phyloP scores from a whole-genome alignment of 306 rosid species.

The Ochetophila trinervis region DNA sequence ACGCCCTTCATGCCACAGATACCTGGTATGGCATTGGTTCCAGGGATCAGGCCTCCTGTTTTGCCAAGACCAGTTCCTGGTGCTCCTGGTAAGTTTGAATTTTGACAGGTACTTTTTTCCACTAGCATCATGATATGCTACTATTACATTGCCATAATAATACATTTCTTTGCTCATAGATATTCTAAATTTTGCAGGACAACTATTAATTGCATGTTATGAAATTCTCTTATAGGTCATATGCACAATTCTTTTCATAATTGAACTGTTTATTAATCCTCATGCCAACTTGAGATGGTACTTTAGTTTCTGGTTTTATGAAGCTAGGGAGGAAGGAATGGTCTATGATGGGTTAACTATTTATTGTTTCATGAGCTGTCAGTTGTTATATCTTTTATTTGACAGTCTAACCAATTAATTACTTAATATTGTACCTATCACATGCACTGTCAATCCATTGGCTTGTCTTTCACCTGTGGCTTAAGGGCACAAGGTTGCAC shows the following conservation, averaged over 20 bases:
- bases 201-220: background rate
- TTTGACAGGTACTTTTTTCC: background rate
- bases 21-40: slow-evolving; percentile 62
- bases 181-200: background rate
- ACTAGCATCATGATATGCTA: background rate
- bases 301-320: background rate
- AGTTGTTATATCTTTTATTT: background rate
- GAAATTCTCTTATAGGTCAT: background rate
- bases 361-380: background rate
- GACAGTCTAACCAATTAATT: background rate
- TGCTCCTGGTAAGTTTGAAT: slow-evolving; percentile 21
- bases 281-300: background rate
- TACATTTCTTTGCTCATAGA: background rate
- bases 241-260: background rate
- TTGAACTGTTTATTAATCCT: background rate
- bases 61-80: slow-evolving; percentile 79
- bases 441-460: no score
- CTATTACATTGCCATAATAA: background rate
- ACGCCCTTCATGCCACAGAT: slow-evolving; percentile 58
- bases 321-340: background rate
- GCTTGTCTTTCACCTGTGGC: no score
- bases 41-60: slow-evolving; percentile 77
- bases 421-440: background rate
- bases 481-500: no score
- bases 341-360: background rate